Base-by-base conservation (phyloP, 352 stramenopile species). In the Globisporangium orthogonon region DNA sequence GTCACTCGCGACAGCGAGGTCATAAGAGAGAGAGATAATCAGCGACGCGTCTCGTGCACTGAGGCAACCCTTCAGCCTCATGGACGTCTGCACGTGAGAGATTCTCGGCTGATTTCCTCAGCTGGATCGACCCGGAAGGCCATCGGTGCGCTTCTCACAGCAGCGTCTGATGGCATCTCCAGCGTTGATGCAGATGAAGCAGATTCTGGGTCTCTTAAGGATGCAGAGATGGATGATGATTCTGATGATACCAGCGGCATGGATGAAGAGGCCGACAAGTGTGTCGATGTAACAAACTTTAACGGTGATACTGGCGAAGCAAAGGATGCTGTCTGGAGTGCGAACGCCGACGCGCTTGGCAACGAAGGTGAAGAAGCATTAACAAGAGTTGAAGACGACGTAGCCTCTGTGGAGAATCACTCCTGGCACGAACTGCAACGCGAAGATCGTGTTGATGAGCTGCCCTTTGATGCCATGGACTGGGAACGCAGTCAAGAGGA, bases 81-180 rank as follows among this genome's bases (percentile, higher is more conserved):
- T 15, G 13, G 10, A 17, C 33, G 14, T 4, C n/a, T 39, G n/a
- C 9, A 40, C 9, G n/a, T 11, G 17, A 33, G 11, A 11, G 47
- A 66, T 18, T 23, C 47, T 35, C 48, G 60, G 31, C 48, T 48
- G 0, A n/a, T 58, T 18, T 66, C 48, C 17, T 61, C 60, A 0
- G 60, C 60, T 46, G 60, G 60, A 3, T 49, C 60, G 23, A 46
- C 54, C 29, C 54, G 54, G 6, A 57, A 50, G 7, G 50, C n/a
- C n/a, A 13, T 57, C 40, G 33, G 11, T 10, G 31, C 48, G 18
- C 28, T 40, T 14, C 40, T 43, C 1, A 2, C 23, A 0, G 11
- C 3, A 2, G 37, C 50, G 7, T 14, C 35, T 0, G 39, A 45
- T 11, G 10, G 18, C 10, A 7, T 37, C 11, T 28, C 28, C 37